Conservation (phyloP, 148 eudicot species). For the Cornus florida region DNA sequence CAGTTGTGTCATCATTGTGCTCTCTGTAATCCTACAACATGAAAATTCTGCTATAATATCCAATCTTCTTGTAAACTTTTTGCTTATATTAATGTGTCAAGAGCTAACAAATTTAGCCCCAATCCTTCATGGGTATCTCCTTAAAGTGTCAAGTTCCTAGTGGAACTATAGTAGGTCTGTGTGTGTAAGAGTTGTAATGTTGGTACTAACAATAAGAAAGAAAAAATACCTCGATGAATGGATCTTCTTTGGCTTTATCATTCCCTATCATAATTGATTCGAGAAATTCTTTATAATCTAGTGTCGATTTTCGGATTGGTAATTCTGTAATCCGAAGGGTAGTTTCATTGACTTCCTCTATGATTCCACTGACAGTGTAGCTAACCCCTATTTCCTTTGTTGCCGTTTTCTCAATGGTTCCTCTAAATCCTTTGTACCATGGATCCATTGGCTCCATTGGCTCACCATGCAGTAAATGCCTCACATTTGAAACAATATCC, state of each 20-base stretch:
- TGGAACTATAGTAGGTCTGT: no score
- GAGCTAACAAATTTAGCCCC: not conserved
- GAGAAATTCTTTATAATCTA: constrained; percentile 82
- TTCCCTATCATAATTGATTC: constrained; percentile 40
- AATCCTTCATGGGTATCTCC: no score
- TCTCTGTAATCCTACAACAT: constrained; percentile 54
- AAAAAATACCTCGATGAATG: constrained; percentile 48
- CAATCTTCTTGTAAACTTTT: not conserved
- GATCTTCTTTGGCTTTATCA: constrained; percentile 66
- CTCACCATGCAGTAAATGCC: constrained; percentile 60
- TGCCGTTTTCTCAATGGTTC: constrained; percentile 60
- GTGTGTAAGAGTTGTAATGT: no score
- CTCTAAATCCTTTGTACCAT: constrained; percentile 87
- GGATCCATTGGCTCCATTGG: constrained; percentile 80
- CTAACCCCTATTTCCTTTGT: constrained; percentile 56
- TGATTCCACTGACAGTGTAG: constrained; percentile 63
- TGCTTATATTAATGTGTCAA: not conserved
- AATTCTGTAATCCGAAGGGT: constrained; percentile 67
- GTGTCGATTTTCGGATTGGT: constrained; percentile 80
- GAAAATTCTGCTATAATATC: not conserved
- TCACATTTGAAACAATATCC: constrained; percentile 73
- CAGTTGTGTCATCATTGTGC: constrained; percentile 45
- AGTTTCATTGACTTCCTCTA: constrained; percentile 61
- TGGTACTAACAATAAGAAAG: not conserved
- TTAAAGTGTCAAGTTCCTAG: no score